Percentiles rank a stretch among this genome's conserved stretches.
phyloP scores from a whole-genome alignment of 441 rosid species.

The Mallotus repandus region DNA sequence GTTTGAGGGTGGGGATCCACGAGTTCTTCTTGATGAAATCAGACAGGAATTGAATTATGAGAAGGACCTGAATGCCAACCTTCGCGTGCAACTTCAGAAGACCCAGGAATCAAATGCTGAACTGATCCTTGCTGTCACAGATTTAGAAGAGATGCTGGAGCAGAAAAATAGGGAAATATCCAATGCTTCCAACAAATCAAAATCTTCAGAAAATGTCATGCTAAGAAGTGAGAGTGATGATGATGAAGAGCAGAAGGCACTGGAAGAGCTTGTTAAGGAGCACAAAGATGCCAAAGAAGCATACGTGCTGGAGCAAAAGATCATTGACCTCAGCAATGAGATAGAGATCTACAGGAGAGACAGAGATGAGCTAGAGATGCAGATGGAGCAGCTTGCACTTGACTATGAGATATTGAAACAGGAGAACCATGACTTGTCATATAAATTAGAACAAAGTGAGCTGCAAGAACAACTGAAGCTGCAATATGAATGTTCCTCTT shows the following conservation, averaged over 20 bases:
- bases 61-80: conserved; percentile 68
- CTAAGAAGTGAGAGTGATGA: conserved; percentile 57
- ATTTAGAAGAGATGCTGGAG: conserved; percentile 69
- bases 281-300: conserved; percentile 63
- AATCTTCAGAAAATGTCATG: conserved; percentile 25
- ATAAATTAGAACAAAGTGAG: conserved; percentile 74
- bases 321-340: conserved; percentile 69
- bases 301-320: conserved; percentile 58
- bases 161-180: conserved; percentile 40
- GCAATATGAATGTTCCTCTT: conserved; percentile 66
- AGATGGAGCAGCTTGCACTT: conserved; percentile 88
- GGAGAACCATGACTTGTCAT: conserved; percentile 66
- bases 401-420: conserved; percentile 92
- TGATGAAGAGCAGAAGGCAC: conserved; percentile 82
- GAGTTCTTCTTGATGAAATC: conserved; percentile 56
- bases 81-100: conserved; percentile 71
- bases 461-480: conserved; percentile 72
- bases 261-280: conserved; percentile 81
- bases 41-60: conserved; percentile 68
- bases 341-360: conserved; percentile 75
- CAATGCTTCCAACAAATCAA: conserved; percentile 35
- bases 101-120: conserved; percentile 76
- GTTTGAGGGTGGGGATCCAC: conserved; percentile 48
- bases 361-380: conserved; percentile 78
- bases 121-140: conserved; percentile 74